phyloP scores from a whole-genome alignment of 2,329 filamentous ascomycete genomes.

The Aureobasidium sp. region DNA sequence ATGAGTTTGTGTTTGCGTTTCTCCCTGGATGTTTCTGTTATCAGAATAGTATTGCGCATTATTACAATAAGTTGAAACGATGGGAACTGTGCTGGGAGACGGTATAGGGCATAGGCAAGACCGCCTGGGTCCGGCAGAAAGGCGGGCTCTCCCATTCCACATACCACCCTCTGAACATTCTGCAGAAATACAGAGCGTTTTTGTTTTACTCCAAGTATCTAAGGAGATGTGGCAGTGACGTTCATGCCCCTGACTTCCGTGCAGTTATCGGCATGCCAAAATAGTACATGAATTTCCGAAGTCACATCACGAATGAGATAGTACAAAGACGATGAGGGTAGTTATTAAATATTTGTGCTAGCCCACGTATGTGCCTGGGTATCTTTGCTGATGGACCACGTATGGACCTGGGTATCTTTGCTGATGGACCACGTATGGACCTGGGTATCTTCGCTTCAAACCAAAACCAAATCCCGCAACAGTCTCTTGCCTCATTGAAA shows the following conservation, averaged over 20 bases:
- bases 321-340: too few relatives aligned
- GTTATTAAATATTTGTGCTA: not conserved
- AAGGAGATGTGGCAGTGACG: not conserved
- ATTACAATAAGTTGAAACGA: not conserved
- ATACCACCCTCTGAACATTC: not conserved
- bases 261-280: not conserved
- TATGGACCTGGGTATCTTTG: not conserved
- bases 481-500: constrained; percentile 1
- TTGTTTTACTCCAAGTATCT: not conserved
- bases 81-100: not conserved
- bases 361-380: not conserved
- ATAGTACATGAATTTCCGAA: not conserved
- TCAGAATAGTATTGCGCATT: not conserved
- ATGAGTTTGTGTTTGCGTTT: not conserved
- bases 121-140: not conserved
- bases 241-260: not conserved
- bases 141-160: not conserved
- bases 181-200: not conserved
- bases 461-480: not conserved
- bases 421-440: not conserved
- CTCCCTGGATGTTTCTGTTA: not conserved
- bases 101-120: not conserved
- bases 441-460: not conserved
- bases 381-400: not conserved
- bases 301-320: not conserved